Evolutionary conservation across 768 basidiomycete genomes (phyloP), one percentile per base, ranked within the genome.

Genomic region (Russula virescens): DNA sequence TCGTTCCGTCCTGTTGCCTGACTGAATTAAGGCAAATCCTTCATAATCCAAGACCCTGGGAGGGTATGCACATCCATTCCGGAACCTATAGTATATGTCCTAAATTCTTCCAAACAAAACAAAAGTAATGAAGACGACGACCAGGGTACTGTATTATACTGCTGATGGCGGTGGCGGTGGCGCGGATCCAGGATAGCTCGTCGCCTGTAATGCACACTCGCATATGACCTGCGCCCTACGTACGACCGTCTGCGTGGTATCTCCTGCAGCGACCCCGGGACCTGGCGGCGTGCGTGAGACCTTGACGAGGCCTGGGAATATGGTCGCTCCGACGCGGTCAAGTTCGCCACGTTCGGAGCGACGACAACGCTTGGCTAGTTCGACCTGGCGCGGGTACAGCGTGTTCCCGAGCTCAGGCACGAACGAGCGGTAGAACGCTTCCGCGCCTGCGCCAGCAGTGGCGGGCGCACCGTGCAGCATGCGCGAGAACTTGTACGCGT

Each of bases 291-390:
- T 78, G 63, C 77, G 78, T 1, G 83, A 81, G 16, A 93, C 85
- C 74, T 94, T 94, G 57, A 93, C 92, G 31, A 94, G 78, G 2
- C 92, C 92, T 2, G 91, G 91, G 72, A 94, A 94, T 65, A 94
- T 83, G 0, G 91, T 91, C 5, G 89, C 85, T 13, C 92, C 92
- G 4, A 94, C 90, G 13, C 81, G 77, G 68, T 93, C 90, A 2
- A 76, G 69, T 53, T 92, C 87, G 7, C 88, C 87, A 35, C 80
- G 73, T 72, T 94, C 92, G 66, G 85, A 88, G 68, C 78, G 85
- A 68, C 88, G 71, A 74, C 92, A 94, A 31, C 91, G 78, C 72
- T 91, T 90, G 49, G 92, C 84, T 47, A 94, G 83, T 71, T 94
- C 92, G 60, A 94, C 87, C 72, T 93, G 88, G 40, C 82, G 76